phyloP scores from a whole-genome alignment of 2,329 filamentous ascomycete genomes.

The Apiospora kogelbergensis region DNA sequence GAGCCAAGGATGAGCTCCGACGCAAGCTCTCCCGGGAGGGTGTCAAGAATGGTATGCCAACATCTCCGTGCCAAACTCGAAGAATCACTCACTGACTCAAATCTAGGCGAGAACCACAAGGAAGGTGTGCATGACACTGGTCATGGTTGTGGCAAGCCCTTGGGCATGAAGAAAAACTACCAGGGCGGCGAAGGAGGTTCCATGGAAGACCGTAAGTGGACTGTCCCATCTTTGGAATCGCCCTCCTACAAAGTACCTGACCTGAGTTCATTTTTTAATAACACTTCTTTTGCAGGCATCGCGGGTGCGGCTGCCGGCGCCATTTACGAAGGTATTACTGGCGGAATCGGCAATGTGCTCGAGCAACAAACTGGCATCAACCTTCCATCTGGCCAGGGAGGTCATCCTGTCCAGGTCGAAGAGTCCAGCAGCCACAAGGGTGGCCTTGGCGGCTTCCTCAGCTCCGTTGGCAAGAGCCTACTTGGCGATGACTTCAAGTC shows the following conservation, averaged over 20 bases:
- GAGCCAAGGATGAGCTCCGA: slow-evolving; percentile 66
- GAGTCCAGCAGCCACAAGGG: slow-evolving; percentile 57
- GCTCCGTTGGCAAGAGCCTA: slow-evolving; percentile 65
- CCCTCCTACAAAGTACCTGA: too few species aligned
- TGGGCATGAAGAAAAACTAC: slow-evolving; percentile 73
- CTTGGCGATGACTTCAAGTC: slow-evolving; percentile 61
- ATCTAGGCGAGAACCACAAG: slow-evolving; percentile 75
- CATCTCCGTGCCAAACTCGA: too few species aligned
- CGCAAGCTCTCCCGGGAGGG: slow-evolving; percentile 75
- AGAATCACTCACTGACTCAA: background rate
- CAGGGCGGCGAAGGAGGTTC: slow-evolving; percentile 39
- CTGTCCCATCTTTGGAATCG: background rate
- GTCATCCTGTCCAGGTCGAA: slow-evolving; percentile 39
- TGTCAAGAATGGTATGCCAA: slow-evolving; percentile 51
- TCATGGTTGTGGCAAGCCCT: slow-evolving; percentile 77
- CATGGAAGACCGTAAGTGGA: slow-evolving; percentile 46
- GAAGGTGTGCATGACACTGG: slow-evolving; percentile 81
- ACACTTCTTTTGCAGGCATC: slow-evolving; percentile 32
- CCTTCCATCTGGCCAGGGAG: slow-evolving; percentile 23
- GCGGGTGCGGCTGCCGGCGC: slow-evolving; percentile 55
- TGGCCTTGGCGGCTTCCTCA: slow-evolving; percentile 68
- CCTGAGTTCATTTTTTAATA: background rate
- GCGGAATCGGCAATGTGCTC: slow-evolving; percentile 48
- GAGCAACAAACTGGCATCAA: slow-evolving; percentile 42
- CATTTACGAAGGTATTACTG: slow-evolving; percentile 58